A percentile compares a stretch with the other conserved stretches of the same genome.
Evolutionary conservation across 192 early-diverging fungal genomes (phyloP).

Genomic region (Tieghemiomyces parasiticus): DNA sequence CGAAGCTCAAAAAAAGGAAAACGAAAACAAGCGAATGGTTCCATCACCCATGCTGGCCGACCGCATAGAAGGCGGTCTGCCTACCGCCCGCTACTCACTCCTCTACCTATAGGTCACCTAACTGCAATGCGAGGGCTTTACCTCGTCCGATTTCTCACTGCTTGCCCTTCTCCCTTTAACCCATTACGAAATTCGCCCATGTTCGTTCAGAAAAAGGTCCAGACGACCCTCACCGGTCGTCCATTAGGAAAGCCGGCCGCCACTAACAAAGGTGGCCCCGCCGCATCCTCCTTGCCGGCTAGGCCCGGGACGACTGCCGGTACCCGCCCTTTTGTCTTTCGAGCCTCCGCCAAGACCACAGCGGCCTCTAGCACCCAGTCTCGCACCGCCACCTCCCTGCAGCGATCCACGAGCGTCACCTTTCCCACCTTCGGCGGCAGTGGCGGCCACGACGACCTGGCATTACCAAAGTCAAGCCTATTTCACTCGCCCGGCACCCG

Average conservation of each 20-base stretch:
- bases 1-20: too few relatives aligned
- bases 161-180: too few relatives aligned
- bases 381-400: not conserved
- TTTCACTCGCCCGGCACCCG: not conserved
- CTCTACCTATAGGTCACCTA: too few relatives aligned
- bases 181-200: too few relatives aligned
- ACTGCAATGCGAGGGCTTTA: too few relatives aligned
- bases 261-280: not conserved
- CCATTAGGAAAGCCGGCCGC: too few relatives aligned
- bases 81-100: too few relatives aligned
- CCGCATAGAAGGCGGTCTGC: too few relatives aligned
- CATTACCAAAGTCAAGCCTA: not conserved
- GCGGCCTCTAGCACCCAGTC: not conserved
- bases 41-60: too few relatives aligned
- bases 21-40: too few relatives aligned
- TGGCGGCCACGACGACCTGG: not conserved
- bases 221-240: conserved; percentile 1
- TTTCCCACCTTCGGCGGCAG: not conserved
- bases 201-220: not conserved
- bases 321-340: not conserved
- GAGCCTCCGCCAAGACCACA: not conserved
- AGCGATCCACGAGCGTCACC: not conserved
- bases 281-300: too few relatives aligned
- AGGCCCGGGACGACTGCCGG: not conserved
- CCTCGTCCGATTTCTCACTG: too few relatives aligned